Conservation (phyloP, 768 basidiomycete species). For the Saitozyma sp. region DNA sequence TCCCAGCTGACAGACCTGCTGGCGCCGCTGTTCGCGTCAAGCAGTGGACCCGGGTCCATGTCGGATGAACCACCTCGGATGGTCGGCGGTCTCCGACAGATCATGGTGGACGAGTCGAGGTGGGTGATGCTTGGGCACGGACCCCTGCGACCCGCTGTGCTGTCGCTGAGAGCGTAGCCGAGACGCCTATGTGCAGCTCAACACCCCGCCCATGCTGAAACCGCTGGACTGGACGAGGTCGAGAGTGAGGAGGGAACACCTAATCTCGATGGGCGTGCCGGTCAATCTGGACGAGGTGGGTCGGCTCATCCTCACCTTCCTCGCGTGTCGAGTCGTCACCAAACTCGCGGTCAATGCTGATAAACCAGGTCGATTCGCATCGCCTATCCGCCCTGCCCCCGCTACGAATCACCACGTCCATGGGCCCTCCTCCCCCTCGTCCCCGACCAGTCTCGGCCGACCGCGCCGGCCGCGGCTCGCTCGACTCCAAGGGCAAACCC, state of each 20-base stretch:
- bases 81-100: conserved; percentile 75
- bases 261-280: conserved; percentile 87
- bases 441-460: not conserved
- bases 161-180: conserved; percentile 59
- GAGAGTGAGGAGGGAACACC: conserved; percentile 81
- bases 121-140: conserved; percentile 59
- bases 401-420: conserved; percentile 70
- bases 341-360: not conserved
- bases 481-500: conserved; percentile 54
- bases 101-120: conserved; percentile 65
- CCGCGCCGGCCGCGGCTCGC: not conserved
- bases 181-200: conserved; percentile 70
- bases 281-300: conserved; percentile 89
- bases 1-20: conserved; percentile 68
- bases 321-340: not conserved
- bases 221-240: conserved; percentile 95
- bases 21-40: conserved; percentile 41
- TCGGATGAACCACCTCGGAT: conserved; percentile 74
- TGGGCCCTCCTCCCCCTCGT: conserved; percentile 56
- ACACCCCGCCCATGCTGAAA: conserved; percentile 69
- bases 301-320: conserved; percentile 53
- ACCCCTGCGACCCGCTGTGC: too few relatives aligned
- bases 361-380: conserved; percentile 44
- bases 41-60: conserved; percentile 58
- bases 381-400: conserved; percentile 61